phyloP scores from a whole-genome alignment of 2,329 filamentous ascomycete species.

The Diaporthe sp. region DNA sequence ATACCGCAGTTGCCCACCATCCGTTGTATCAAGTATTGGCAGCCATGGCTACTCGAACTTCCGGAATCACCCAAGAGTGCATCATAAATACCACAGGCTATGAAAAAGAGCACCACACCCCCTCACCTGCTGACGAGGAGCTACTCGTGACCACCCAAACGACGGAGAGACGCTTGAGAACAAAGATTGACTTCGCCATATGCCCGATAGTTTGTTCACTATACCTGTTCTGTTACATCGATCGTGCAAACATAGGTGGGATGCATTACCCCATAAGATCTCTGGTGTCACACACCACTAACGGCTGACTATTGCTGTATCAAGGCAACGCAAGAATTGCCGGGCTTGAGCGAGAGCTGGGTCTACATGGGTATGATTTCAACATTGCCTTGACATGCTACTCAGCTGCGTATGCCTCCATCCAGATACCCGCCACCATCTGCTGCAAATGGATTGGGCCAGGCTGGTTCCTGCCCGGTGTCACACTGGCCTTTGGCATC shows the following conservation, averaged over 20 bases:
- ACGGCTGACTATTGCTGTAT: background rate
- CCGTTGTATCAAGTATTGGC: background rate
- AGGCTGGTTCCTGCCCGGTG: conserved; percentile 72
- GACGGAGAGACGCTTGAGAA: conserved; percentile 4
- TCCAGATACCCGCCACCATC: conserved; percentile 73
- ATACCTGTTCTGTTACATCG: conserved; percentile 80
- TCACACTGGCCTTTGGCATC: conserved; percentile 68
- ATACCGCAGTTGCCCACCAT: rapidly evolving
- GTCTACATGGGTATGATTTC: conserved; percentile 69
- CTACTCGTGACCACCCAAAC: no score
- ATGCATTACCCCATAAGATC: background rate
- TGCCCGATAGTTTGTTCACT: conserved; percentile 74
- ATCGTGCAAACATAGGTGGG: conserved; percentile 76
- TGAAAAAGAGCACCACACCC: background rate
- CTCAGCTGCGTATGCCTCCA: conserved; percentile 74
- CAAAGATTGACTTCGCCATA: conserved; percentile 75
- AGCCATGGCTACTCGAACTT: background rate
- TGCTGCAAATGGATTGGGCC: conserved; percentile 74
- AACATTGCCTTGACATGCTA: conserved; percentile 72
- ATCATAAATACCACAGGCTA: no score
- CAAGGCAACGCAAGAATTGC: conserved; percentile 70
- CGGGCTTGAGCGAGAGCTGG: conserved; percentile 67
- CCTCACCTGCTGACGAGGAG: background rate
- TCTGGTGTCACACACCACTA: background rate
- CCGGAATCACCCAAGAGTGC: background rate